Percentiles rank a stretch among this genome's conserved stretches.
These are phyloP conservation scores for Candida patagonica DNA, from an alignment of 805 yeast species.

Conservation along the genomic window DNA sequence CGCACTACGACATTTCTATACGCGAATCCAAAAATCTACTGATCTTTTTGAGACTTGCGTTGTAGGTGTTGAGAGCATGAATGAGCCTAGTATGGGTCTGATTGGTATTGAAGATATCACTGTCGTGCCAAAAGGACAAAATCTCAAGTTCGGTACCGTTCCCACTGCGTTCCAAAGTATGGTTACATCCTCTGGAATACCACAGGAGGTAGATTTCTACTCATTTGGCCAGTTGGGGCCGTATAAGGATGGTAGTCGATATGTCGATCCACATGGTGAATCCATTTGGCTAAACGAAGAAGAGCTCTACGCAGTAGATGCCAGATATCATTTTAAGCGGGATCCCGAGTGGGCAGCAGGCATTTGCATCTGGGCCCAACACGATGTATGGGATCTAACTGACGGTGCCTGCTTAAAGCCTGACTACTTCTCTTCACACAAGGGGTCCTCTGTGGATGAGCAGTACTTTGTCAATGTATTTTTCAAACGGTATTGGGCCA, in stretches of 20 bases:
- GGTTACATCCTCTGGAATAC: slow-evolving; percentile 68
- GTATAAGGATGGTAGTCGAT: slow-evolving; percentile 44
- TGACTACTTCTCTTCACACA: slow-evolving; percentile 37
- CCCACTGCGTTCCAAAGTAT: slow-evolving; percentile 75
- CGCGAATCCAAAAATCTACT: slow-evolving; percentile 36
- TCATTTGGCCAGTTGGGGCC: slow-evolving; percentile 72
- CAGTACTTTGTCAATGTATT: slow-evolving; percentile 41
- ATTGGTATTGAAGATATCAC: slow-evolving; percentile 53
- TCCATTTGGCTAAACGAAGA: slow-evolving; percentile 53
- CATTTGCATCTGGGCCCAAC: slow-evolving; percentile 70
- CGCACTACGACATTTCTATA: slow-evolving; percentile 43
- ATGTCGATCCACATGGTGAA: slow-evolving; percentile 57
- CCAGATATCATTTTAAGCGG: slow-evolving; percentile 63
- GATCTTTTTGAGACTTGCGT: slow-evolving; percentile 33
- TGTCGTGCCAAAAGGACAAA: slow-evolving; percentile 44
- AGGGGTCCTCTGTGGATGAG: slow-evolving; percentile 19
- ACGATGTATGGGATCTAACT: slow-evolving; percentile 61
- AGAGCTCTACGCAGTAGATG: slow-evolving; percentile 42
- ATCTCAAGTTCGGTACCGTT: slow-evolving; percentile 65
- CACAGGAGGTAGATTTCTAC: slow-evolving; percentile 60
- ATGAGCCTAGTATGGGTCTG: slow-evolving; percentile 76
- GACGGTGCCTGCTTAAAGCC: slow-evolving; percentile 30
- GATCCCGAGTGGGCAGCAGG: slow-evolving; percentile 58
- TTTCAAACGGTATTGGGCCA: slow-evolving; percentile 54
- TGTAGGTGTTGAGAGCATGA: slow-evolving; percentile 70